Base-by-base conservation (phyloP, 768 basidiomycete species). In the Tricholoma sp. region DNA sequence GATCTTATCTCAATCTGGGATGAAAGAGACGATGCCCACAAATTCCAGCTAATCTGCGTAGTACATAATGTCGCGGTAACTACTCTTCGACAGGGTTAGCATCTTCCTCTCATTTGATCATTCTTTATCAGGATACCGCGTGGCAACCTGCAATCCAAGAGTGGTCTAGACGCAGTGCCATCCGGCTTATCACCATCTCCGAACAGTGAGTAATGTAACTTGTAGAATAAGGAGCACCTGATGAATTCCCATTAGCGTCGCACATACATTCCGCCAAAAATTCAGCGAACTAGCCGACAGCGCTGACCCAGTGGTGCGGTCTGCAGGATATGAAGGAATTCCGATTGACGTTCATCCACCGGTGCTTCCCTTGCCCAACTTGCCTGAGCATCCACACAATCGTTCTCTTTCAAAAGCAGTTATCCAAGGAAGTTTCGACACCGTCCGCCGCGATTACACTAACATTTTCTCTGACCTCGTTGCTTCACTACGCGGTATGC, bases 31-130 rank as follows among this genome's bases (percentile, higher is more conserved):
- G 58, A 56, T 1, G 63, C 61, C 16, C 69, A 71, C 55, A 78
- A 77, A 58, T 78, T 78, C 62, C 66, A 71, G 50, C 59, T 77
- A 32, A 70, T 74, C n/a, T 78, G 76, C 64, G 70, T 74, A 27
- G 74, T 76, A 0, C 77, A 78, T 55, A 69, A 77, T 55, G 64
- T 69, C 16, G 57, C 57, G 55, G 73, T 62, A 43, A 61, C 57
- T 18, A 37, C 24, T 8, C 11, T 14, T 43, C 10, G 14, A 10
- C 16, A 8, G 35, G 52, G 52, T 43, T 43, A 19, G 12, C 31
- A 18, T 31, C 37, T 46, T 46, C n/a, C n/a, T n/a, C n/a, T 19
- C 12, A 50, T 29, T 21, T 50, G 24, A 22, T 46, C 19, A 29
- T 50, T 6, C 12, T n/a, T 52, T n/a, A 0, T 50, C 41, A 65